A percentile compares a stretch with the other conserved stretches of the same genome.
Conservation (phyloP, 225 moss, liverwort and hornwort genomes). For the Pseudoscleropodium purum region DNA sequence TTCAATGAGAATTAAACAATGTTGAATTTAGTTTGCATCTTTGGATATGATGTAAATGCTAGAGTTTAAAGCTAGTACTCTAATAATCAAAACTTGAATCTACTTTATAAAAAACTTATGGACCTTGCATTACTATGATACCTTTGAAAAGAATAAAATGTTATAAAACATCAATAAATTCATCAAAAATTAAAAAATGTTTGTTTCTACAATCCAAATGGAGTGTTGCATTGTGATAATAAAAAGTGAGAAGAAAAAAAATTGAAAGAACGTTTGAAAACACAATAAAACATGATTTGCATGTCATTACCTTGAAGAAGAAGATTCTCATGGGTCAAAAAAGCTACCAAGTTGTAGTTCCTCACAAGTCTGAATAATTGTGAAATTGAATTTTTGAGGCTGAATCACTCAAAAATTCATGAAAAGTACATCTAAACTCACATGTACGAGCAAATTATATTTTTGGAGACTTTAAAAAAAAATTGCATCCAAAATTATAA, state of each 20-base stretch:
- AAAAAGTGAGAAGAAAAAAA: background rate
- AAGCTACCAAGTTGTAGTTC: fast-evolving
- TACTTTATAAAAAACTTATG: background rate
- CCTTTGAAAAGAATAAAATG: background rate
- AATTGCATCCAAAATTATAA: background rate
- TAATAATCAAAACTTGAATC: background rate
- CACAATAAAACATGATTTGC: no score
- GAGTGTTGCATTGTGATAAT: background rate
- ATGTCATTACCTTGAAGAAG: fast-evolving
- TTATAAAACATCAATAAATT: background rate
- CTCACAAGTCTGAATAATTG: background rate
- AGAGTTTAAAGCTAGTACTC: background rate
- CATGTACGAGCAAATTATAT: fast-evolving
- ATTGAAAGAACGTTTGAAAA: no score
- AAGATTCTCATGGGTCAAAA: background rate
- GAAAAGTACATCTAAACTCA: background rate
- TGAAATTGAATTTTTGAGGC: background rate
- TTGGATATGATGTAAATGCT: background rate
- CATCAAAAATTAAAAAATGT: background rate
- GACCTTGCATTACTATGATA: background rate
- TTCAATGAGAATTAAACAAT: background rate
- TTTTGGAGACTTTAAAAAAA: background rate
- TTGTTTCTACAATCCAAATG: background rate
- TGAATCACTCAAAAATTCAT: background rate
- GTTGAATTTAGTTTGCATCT: background rate